phyloP scores from a whole-genome alignment of 225 moss, liverwort and hornwort species.

The Marchantia polymorpha region DNA sequence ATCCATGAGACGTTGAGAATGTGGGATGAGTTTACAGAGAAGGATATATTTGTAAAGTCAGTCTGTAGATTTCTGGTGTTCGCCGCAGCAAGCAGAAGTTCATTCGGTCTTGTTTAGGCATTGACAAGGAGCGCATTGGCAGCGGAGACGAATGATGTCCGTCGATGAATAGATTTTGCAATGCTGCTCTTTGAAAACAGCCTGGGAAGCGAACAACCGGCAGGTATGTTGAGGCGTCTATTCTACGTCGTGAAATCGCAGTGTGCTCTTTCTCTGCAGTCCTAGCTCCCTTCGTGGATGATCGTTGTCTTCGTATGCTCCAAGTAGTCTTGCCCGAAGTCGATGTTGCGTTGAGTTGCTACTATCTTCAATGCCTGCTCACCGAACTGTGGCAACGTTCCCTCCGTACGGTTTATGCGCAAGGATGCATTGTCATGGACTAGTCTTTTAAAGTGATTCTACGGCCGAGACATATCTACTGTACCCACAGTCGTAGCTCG shows the following conservation, averaged over 20 bases:
- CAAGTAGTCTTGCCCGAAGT: neutral
- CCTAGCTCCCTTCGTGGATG: neutral
- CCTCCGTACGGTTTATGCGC: neutral
- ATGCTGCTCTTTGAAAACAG: slow-evolving; percentile 4
- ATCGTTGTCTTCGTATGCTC: neutral
- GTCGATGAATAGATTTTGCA: slow-evolving; percentile 1
- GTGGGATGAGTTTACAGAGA: neutral
- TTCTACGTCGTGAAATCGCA: neutral
- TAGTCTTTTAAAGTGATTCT: neutral
- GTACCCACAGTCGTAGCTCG: neutral
- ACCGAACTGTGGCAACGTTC: neutral
- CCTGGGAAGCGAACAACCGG: neutral
- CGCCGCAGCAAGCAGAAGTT: neutral
- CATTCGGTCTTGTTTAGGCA: neutral
- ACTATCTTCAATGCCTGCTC: neutral
- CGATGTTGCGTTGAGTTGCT: neutral
- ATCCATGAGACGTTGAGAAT: neutral
- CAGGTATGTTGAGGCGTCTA: neutral
- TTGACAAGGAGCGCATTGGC: neutral
- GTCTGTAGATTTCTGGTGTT: neutral
- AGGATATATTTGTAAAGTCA: neutral
- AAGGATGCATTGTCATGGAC: neutral
- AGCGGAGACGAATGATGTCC: neutral
- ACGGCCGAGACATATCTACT: neutral
- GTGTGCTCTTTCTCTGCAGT: neutral